Conservation (phyloP, 2,329 filamentous ascomycete species). For the Aureobasidium sp. region DNA sequence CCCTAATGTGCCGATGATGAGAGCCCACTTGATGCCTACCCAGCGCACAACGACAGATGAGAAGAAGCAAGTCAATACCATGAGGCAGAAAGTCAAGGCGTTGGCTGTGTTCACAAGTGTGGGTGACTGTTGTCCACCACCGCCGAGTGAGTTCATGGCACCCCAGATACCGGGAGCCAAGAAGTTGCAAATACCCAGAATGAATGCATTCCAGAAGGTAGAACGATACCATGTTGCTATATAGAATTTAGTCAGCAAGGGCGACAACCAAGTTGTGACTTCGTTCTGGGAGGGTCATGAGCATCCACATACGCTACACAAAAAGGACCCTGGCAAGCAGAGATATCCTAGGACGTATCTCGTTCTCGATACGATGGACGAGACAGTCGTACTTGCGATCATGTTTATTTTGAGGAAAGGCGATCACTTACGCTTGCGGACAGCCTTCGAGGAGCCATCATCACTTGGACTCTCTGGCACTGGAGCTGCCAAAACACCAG, state of each 20-base stretch:
- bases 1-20: slow-evolving; percentile 65
- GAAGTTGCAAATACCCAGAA: slow-evolving; percentile 64
- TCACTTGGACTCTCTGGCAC: background rate
- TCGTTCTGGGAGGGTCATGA: no score
- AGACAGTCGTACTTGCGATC: no score
- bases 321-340: background rate
- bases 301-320: no score
- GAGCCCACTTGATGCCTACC: slow-evolving; percentile 61
- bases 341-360: no score
- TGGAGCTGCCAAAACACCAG: background rate
- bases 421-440: background rate
- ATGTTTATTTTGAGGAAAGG: background rate
- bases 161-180: slow-evolving; percentile 64
- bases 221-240: slow-evolving; percentile 51
- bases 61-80: slow-evolving; percentile 63
- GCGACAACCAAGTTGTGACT: background rate
- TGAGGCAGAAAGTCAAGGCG: slow-evolving; percentile 62
- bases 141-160: slow-evolving; percentile 62
- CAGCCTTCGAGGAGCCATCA: background rate
- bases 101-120: slow-evolving; percentile 64
- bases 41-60: slow-evolving; percentile 55
- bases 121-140: slow-evolving; percentile 57
- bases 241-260: background rate
- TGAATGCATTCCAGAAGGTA: slow-evolving; percentile 63
- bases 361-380: no score